phyloP scores from a whole-genome alignment of 352 stramenopile species.

The Phytopythium helicoides region DNA sequence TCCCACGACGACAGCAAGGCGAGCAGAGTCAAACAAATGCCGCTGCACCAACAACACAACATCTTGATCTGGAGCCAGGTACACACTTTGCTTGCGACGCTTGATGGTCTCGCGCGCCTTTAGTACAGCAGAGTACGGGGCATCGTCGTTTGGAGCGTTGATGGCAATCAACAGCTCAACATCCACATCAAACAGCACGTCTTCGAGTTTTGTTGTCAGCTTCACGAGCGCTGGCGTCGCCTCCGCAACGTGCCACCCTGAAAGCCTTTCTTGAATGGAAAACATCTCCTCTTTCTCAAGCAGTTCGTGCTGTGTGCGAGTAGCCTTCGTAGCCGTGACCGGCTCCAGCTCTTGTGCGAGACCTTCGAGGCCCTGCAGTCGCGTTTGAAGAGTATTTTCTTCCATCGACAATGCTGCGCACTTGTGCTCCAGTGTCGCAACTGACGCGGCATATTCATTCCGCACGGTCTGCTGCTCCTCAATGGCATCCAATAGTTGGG shows the following conservation, averaged over 20 bases:
- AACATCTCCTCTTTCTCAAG: slow-evolving; percentile 49
- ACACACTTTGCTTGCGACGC: slow-evolving; percentile 27
- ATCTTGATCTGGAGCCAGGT: slow-evolving; percentile 38
- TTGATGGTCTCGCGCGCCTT: slow-evolving; percentile 31
- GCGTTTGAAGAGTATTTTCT: slow-evolving; percentile 58
- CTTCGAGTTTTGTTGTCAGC: slow-evolving; percentile 42
- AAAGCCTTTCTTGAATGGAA: slow-evolving; percentile 48
- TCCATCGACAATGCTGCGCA: slow-evolving; percentile 65
- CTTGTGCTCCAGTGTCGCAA: slow-evolving; percentile 54
- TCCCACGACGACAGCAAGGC: slow-evolving; percentile 21
- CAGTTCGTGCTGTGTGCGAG: slow-evolving; percentile 34
- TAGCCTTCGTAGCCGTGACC: slow-evolving; percentile 25
- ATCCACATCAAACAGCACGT: slow-evolving; percentile 44
- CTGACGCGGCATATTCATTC: slow-evolving; percentile 54
- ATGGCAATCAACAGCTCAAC: slow-evolving; percentile 34
- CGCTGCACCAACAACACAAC: slow-evolving; percentile 47
- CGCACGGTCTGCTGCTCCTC: slow-evolving; percentile 72
- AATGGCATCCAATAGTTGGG: slow-evolving; percentile 65
- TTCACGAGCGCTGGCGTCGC: slow-evolving; percentile 44
- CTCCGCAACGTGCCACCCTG: slow-evolving; percentile 43
- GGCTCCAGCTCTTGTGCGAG: slow-evolving; percentile 44
- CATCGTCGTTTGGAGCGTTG: slow-evolving; percentile 13
- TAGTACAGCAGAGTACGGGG: not conserved
- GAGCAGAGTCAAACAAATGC: slow-evolving; percentile 42
- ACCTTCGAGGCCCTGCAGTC: slow-evolving; percentile 56